These are phyloP conservation scores for Raffaelea albimanens DNA, from an alignment of 2,329 filamentous ascomycete species.

Conservation along the genomic window DNA sequence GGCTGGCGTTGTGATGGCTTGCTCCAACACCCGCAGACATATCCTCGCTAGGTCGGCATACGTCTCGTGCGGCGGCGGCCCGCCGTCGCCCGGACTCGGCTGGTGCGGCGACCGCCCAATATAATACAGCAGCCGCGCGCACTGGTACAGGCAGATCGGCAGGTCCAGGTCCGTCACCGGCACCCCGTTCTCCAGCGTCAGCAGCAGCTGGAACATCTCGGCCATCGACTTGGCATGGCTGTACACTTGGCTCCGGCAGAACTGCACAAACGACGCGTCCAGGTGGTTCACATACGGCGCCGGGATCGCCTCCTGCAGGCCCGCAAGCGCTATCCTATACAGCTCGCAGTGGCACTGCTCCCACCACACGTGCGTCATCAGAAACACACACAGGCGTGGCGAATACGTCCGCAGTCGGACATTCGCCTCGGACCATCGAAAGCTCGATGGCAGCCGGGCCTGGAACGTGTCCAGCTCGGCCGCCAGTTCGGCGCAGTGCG, in stretches of 20 bases:
- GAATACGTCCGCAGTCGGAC: constrained; percentile 47
- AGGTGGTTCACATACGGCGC: constrained; percentile 32
- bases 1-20: constrained; percentile 41
- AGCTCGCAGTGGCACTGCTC: constrained; percentile 49
- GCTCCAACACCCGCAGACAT: constrained; percentile 40
- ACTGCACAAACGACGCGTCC: constrained; percentile 30
- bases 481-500: constrained; percentile 36
- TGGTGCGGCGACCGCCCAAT: constrained; percentile 26
- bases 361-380: constrained; percentile 54
- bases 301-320: constrained; percentile 41
- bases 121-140: constrained; percentile 42
- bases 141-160: constrained; percentile 46
- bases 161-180: constrained; percentile 47
- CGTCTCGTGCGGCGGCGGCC: constrained; percentile 31
- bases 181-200: constrained; percentile 38
- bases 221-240: constrained; percentile 47
- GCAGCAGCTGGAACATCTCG: constrained; percentile 42
- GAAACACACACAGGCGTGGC: constrained; percentile 44
- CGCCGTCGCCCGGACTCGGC: constrained; percentile 13
- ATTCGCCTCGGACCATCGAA: constrained; percentile 48
- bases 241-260: constrained; percentile 41
- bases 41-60: constrained; percentile 40
- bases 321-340: constrained; percentile 41
- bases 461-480: constrained; percentile 40
- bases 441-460: constrained; percentile 41